Percentiles rank a stretch among this genome's conserved stretches.
Conservation (phyloP, 306 rosid species). For the Quillaja saponaria region DNA sequence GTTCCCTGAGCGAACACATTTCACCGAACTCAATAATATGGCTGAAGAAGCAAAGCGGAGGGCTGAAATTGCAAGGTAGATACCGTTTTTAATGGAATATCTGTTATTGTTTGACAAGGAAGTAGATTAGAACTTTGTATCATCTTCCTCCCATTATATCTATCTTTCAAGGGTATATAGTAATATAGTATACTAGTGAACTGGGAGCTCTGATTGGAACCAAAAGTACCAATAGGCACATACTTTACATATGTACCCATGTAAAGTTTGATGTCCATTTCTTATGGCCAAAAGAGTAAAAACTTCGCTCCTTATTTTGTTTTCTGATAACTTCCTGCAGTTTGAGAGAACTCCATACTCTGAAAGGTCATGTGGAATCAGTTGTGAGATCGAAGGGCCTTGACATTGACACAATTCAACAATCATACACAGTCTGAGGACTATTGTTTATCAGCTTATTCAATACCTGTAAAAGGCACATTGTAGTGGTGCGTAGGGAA, state of each 20-base stretch:
- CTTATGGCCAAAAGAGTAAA: no score
- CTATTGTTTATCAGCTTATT: slow-evolving; percentile 32
- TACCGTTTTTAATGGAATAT: background rate
- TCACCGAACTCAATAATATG: slow-evolving; percentile 86
- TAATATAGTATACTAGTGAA: no score
- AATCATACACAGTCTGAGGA: slow-evolving; percentile 85
- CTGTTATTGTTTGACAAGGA: slow-evolving; percentile 7
- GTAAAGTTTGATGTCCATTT: no score
- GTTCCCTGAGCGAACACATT: slow-evolving; percentile 79
- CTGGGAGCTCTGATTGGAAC: no score
- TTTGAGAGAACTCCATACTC: slow-evolving; percentile 86
- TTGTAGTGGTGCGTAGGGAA: slow-evolving; percentile 42
- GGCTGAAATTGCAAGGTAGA: slow-evolving; percentile 95
- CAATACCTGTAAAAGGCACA: slow-evolving; percentile 47
- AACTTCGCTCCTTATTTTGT: background rate
- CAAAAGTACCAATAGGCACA: no score
- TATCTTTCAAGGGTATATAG: background rate
- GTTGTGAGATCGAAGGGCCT: slow-evolving; percentile 98
- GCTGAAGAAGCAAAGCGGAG: slow-evolving; percentile 99
- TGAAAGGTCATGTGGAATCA: slow-evolving; percentile 95
- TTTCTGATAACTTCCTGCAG: slow-evolving; percentile 40
- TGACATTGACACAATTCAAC: slow-evolving; percentile 96
- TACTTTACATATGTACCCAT: no score
- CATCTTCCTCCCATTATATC: background rate
- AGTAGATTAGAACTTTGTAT: background rate